phyloP scores from a whole-genome alignment of 306 rosid species.

The Inga laurina region DNA sequence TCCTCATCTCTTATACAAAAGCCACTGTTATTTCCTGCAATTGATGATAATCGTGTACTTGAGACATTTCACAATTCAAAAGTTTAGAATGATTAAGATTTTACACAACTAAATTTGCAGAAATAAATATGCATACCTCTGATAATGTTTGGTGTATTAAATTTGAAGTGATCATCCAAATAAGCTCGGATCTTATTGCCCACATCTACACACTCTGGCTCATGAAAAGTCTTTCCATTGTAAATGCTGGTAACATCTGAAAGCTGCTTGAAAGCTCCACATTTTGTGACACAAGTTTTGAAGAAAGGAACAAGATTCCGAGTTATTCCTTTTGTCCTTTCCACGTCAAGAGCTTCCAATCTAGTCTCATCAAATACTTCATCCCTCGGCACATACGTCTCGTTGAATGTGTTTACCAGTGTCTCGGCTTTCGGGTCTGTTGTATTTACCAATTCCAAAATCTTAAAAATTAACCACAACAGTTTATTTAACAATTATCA shows the following conservation, averaged over 20 bases:
- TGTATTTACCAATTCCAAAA: background rate
- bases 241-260: constrained; percentile 37
- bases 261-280: constrained; percentile 31
- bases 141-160: constrained; percentile 27
- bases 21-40: constrained; percentile 26
- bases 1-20: constrained; percentile 37
- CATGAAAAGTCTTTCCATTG: background rate
- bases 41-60: background rate
- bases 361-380: constrained; percentile 39
- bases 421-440: constrained; percentile 33
- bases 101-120: background rate
- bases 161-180: constrained; percentile 36
- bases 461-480: no score
- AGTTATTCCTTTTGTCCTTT: constrained; percentile 34
- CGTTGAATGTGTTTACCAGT: background rate
- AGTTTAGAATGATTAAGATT: background rate
- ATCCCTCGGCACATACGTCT: constrained; percentile 44
- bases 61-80: background rate
- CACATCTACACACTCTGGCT: background rate
- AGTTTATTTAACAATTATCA: no score
- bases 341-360: constrained; percentile 33
- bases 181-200: constrained; percentile 19
- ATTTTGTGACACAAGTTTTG: constrained; percentile 16
- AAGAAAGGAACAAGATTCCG: constrained; percentile 39
- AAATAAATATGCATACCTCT: background rate